These are phyloP conservation scores for Bauhinia variegata DNA, from an alignment of 306 rosid species.

Conservation along the genomic window DNA sequence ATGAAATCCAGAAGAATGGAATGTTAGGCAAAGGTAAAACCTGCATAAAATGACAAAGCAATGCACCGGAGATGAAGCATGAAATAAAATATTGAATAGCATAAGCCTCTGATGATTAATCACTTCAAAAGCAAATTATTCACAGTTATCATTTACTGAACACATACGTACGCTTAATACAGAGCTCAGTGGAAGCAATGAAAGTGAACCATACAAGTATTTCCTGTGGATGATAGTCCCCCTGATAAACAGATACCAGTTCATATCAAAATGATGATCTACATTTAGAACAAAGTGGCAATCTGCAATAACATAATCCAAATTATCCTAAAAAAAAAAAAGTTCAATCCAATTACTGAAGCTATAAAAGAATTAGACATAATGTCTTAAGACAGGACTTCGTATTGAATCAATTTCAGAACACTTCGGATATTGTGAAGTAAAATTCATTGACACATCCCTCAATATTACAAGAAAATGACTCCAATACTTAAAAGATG, in stretches of 20 bases:
- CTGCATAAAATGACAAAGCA: conserved; percentile 47
- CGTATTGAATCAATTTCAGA: background rate
- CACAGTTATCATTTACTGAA: too few species aligned
- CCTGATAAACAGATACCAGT: conserved; percentile 53
- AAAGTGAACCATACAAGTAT: conserved; percentile 71
- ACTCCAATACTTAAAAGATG: background rate
- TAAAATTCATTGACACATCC: conserved; percentile 6
- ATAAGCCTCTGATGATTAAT: conserved; percentile 18
- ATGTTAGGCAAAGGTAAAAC: conserved; percentile 90
- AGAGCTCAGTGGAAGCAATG: conserved; percentile 75
- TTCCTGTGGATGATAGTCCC: conserved; percentile 77
- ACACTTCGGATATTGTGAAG: conserved; percentile 1
- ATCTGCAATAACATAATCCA: conserved; percentile 19
- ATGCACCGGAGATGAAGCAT: conserved; percentile 19
- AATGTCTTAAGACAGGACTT: conserved; percentile 15
- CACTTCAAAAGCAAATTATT: background rate
- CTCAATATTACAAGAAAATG: background rate
- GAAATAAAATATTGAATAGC: conserved; percentile 9
- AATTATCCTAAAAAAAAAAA: conserved; percentile 18
- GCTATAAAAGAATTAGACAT: background rate
- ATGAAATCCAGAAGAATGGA: conserved; percentile 84
- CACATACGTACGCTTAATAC: conserved; percentile 74
- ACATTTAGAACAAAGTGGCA: conserved; percentile 24
- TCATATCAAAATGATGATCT: conserved; percentile 30
- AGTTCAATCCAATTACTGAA: conserved; percentile 14